A percentile compares a stretch with the other conserved stretches of the same genome.
Conservation (phyloP, 179 eudicot species). For the Amaranthus tricolor region DNA sequence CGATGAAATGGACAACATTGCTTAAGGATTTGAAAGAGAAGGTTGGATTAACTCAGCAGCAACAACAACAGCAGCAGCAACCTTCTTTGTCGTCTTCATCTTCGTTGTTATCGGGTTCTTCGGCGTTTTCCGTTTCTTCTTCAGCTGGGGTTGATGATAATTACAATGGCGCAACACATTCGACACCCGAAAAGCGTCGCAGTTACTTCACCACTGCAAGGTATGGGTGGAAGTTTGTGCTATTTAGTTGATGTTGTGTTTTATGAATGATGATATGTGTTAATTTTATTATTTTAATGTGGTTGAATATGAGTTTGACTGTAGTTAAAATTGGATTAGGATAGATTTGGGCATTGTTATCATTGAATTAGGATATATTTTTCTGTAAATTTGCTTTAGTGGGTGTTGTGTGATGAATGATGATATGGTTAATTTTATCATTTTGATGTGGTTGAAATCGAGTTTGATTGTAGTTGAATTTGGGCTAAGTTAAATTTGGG, state of each 20-base stretch:
- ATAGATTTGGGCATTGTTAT: not conserved
- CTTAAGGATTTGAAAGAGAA: slow-evolving; percentile 91
- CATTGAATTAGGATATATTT: not conserved
- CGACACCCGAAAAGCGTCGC: slow-evolving; percentile 9
- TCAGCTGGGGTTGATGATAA: slow-evolving; percentile 11
- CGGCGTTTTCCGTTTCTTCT: slow-evolving; percentile 22
- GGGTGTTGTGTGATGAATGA: not conserved
- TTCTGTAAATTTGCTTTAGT: not conserved
- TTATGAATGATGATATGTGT: not conserved
- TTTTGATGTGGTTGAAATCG: not conserved
- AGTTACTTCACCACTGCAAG: slow-evolving; percentile 14
- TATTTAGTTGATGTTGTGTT: not conserved
- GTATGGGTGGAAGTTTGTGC: not conserved
- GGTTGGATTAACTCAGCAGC: slow-evolving; percentile 70
- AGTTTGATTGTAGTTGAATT: not conserved
- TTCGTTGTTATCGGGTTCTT: slow-evolving; percentile 33
- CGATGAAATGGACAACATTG: slow-evolving; percentile 97
- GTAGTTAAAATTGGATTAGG: not conserved
- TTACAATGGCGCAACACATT: slow-evolving; percentile 13
- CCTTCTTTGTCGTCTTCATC: slow-evolving; percentile 34
- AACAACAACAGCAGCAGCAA: slow-evolving; percentile 30
- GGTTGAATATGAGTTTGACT: not conserved
- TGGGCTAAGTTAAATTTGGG: not conserved
- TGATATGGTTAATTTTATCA: not conserved
- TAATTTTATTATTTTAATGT: not conserved